Evolutionary conservation across 352 stramenopile species (phyloP).

Genomic region (Phytopythium chamaehyphon): DNA sequence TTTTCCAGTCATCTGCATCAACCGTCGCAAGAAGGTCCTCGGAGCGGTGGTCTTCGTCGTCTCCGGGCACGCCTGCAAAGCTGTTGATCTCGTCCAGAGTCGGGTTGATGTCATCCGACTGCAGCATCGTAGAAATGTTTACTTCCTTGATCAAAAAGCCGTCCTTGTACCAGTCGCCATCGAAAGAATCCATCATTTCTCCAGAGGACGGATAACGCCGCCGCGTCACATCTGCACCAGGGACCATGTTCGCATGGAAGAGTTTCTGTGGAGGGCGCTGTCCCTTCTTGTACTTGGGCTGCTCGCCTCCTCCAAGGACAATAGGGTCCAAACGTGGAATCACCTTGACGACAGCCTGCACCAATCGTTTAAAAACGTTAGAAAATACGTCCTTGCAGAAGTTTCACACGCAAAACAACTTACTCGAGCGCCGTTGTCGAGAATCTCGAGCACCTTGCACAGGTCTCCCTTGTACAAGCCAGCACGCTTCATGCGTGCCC

Average conservation of each 20-base stretch:
- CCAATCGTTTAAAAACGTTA: too few species aligned
- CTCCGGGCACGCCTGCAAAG: constrained; percentile 59
- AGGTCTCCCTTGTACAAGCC: constrained; percentile 86
- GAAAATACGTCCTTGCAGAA: too few species aligned
- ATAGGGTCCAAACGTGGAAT: constrained; percentile 78
- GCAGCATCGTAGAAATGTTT: constrained; percentile 84
- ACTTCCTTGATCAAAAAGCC: constrained; percentile 87
- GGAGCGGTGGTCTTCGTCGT: constrained; percentile 60
- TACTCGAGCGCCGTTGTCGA: constrained; percentile 80
- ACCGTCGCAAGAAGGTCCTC: constrained; percentile 70
- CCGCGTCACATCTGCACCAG: constrained; percentile 52
- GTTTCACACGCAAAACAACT: constrained; percentile 7
- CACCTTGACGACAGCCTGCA: constrained; percentile 79
- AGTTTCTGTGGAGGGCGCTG: constrained; percentile 85
- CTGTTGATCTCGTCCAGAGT: constrained; percentile 88
- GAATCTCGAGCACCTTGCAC: constrained; percentile 85
- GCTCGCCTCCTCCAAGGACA: constrained; percentile 67
- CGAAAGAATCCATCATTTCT: constrained; percentile 88
- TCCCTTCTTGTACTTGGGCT: constrained; percentile 87
- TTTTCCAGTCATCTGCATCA: constrained; percentile 86
- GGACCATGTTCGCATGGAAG: constrained; percentile 70
- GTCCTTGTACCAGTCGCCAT: constrained; percentile 88
- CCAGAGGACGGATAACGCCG: constrained; percentile 65
- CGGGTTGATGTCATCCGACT: constrained; percentile 82
- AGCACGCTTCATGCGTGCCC: constrained; percentile 83